A percentile compares a stretch with the other conserved stretches of the same genome.
phyloP scores from a whole-genome alignment of 495 filamentous ascomycete species.

The Acidomyces sp. region DNA sequence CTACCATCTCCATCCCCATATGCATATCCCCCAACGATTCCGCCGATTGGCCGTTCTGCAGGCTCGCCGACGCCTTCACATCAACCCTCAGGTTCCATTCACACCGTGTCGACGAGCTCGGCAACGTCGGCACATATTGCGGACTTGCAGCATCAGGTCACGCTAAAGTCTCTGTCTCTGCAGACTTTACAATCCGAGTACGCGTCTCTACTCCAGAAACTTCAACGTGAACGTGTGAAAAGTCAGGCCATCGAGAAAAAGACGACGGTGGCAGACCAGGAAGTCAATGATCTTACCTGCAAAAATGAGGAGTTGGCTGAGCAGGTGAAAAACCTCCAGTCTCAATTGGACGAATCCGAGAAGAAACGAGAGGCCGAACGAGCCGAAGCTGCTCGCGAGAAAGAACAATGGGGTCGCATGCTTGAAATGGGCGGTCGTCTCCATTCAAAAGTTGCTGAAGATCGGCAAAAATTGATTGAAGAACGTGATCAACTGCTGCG shows the following conservation, averaged over 20 bases:
- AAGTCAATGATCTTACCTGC: constrained; percentile 36
- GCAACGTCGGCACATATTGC: constrained; percentile 32
- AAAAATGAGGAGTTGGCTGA: constrained; percentile 31
- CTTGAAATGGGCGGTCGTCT: constrained; percentile 33
- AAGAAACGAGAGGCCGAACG: constrained; percentile 31
- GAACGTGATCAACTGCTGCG: constrained; percentile 29
- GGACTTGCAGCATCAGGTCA: constrained; percentile 38
- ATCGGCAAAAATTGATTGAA: constrained; percentile 30
- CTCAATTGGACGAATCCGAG: constrained; percentile 31
- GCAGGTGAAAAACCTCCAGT: constrained; percentile 31
- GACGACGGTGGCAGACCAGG: constrained; percentile 33
- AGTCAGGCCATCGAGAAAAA: constrained; percentile 36
- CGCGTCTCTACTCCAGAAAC: constrained; percentile 33
- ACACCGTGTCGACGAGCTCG: constrained; percentile 16
- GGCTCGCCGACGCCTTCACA: constrained; percentile 22
- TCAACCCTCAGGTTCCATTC: constrained; percentile 11
- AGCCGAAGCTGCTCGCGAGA: constrained; percentile 24
- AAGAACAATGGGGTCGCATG: constrained; percentile 36
- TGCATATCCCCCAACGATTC: constrained; percentile 6
- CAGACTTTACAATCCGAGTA: constrained; percentile 37
- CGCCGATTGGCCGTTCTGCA: constrained; percentile 18
- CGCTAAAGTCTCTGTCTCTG: constrained; percentile 35
- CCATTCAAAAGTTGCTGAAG: constrained; percentile 29
- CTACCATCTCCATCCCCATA: constrained; percentile 13
- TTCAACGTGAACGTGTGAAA: constrained; percentile 33